Evolutionary conservation across 331 rosid species (phyloP).

Genomic region (Rhamnella rubrinervis): DNA sequence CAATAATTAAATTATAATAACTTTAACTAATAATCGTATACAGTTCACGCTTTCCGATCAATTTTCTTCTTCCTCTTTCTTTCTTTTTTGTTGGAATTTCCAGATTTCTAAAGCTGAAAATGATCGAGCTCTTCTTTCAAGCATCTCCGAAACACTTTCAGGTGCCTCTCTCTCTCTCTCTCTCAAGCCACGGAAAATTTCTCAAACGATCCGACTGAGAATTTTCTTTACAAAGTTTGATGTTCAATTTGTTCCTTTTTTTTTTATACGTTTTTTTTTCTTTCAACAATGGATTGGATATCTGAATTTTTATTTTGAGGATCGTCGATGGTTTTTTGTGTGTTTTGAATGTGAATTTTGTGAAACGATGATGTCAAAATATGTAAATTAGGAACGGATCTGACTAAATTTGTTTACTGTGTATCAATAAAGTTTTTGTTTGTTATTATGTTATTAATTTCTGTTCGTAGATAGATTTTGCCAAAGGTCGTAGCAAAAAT

Average conservation of each 20-base stretch:
- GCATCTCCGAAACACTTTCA: constrained; percentile 34
- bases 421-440: background rate
- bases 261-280: background rate
- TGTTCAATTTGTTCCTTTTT: background rate
- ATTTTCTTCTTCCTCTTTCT: background rate
- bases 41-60: constrained; percentile 17
- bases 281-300: too few relatives aligned
- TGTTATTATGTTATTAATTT: background rate
- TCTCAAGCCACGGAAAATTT: background rate
- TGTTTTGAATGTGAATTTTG: background rate
- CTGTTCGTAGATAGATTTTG: background rate
- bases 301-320: background rate
- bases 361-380: background rate
- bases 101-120: constrained; percentile 18
- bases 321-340: background rate
- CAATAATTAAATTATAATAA: background rate
- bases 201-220: constrained; percentile 2
- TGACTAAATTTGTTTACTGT: background rate
- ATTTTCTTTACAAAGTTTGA: background rate
- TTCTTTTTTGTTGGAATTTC: background rate
- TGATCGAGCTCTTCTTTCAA: constrained; percentile 29
- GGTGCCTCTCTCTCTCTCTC: constrained; percentile 21
- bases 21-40: constrained; percentile 5
- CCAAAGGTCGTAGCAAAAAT: too few relatives aligned
- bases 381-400: constrained; percentile 11